phyloP scores from a whole-genome alignment of 225 moss, liverwort and hornwort species.

The Physcomitrellopsis africana region DNA sequence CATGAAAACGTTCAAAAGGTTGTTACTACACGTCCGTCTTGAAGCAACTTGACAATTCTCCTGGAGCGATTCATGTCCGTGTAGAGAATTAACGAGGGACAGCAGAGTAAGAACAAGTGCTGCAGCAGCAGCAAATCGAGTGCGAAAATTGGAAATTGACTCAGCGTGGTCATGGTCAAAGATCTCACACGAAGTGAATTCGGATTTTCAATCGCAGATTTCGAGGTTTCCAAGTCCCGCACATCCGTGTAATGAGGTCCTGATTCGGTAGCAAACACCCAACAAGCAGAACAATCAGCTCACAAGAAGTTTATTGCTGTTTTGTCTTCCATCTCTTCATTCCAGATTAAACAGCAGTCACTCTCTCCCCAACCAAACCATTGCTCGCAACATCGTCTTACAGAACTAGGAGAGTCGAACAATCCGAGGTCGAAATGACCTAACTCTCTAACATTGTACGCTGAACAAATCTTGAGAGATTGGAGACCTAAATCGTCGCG shows the following conservation, averaged over 20 bases:
- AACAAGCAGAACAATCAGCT: not conserved
- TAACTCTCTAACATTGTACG: not conserved
- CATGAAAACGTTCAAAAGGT: not conserved
- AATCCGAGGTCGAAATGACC: not conserved
- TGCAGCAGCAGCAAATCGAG: not conserved
- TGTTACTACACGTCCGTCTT: not conserved
- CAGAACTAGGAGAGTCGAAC: not conserved
- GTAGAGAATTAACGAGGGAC: no score
- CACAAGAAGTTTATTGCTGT: not conserved
- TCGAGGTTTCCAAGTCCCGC: not conserved
- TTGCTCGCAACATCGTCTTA: no score
- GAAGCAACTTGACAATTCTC: not conserved
- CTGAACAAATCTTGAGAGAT: not conserved
- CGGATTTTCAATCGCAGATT: not conserved
- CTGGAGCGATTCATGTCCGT: not conserved
- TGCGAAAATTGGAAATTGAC: not conserved
- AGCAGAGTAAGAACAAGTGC: not conserved
- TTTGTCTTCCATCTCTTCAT: not conserved
- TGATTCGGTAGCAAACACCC: not conserved
- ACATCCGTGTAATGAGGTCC: not conserved
- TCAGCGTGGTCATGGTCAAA: not conserved
- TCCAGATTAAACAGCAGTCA: not conserved
- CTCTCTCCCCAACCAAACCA: no score
- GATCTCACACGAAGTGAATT: constrained; percentile 15
- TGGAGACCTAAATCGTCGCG: not conserved